A percentile compares a stretch with the other conserved stretches of the same genome.
Conservation (phyloP, 768 basidiomycete genomes). For the Kwoniella shandongensis region DNA sequence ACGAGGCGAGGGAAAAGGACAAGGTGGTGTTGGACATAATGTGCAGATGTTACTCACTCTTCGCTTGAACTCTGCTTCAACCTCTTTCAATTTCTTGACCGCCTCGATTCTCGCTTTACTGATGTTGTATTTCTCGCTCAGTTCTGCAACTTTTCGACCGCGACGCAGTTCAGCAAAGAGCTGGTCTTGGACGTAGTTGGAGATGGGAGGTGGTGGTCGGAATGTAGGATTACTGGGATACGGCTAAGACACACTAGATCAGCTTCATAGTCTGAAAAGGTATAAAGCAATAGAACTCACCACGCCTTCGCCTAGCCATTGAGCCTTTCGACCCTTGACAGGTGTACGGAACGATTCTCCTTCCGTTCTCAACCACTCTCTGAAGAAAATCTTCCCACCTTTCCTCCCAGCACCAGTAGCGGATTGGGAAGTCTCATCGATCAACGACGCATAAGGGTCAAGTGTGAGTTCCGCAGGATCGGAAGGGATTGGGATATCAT, state of each 20-base stretch:
- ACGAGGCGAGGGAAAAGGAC: neutral
- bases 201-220: conserved; percentile 51
- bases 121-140: conserved; percentile 43
- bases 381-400: conserved; percentile 18
- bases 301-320: conserved; percentile 47
- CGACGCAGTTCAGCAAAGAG: conserved; percentile 35
- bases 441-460: too few species aligned
- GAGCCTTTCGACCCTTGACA: conserved; percentile 36
- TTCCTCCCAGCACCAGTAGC: neutral
- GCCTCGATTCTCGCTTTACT: conserved; percentile 51
- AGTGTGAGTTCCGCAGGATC: too few species aligned
- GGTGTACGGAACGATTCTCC: conserved; percentile 29
- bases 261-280: too few species aligned
- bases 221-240: conserved; percentile 50
- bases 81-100: conserved; percentile 45
- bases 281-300: conserved; percentile 32
- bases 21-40: neutral
- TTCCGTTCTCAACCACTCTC: conserved; percentile 32
- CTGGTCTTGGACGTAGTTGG: conserved; percentile 39
- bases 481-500: too few species aligned
- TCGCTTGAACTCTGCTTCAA: conserved; percentile 44
- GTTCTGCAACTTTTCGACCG: conserved; percentile 28
- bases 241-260: conserved; percentile 31
- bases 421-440: too few species aligned
- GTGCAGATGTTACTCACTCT: conserved; percentile 38